Conservation (phyloP, 1,139 yeast genomes). For the Zygotorulaspora mrakii region DNA sequence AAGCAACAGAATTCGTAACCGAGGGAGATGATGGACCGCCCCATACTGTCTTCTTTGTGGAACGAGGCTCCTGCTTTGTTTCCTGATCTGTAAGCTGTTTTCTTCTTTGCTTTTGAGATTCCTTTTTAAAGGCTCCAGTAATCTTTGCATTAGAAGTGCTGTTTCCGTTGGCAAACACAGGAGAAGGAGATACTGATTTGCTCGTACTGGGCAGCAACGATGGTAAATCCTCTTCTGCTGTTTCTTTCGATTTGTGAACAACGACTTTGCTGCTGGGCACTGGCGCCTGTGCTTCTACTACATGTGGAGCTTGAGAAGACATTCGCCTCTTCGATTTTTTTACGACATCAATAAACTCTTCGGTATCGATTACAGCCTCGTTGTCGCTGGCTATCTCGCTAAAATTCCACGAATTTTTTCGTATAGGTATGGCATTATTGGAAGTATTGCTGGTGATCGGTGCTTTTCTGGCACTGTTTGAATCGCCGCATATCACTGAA, state of each 20-base stretch:
- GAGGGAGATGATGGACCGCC: constrained; percentile 7
- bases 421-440: too few species aligned
- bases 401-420: constrained; percentile 5
- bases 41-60: constrained; percentile 19
- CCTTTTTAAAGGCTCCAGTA: constrained; percentile 24
- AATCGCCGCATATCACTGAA: constrained; percentile 4
- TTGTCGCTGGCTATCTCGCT: constrained; percentile 7
- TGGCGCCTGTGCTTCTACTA: neutral
- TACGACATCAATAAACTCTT: constrained; percentile 23
- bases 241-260: constrained; percentile 9
- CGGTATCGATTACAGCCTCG: constrained; percentile 17
- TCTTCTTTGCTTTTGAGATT: constrained; percentile 30
- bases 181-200: neutral
- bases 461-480: constrained; percentile 1
- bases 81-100: constrained; percentile 10
- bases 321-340: constrained; percentile 16
- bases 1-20: constrained; percentile 1
- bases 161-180: constrained; percentile 1
- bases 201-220: constrained; percentile 15
- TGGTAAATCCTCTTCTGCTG: constrained; percentile 14
- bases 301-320: constrained; percentile 5
- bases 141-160: constrained; percentile 12
- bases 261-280: constrained; percentile 12
- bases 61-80: constrained; percentile 28
- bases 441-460: too few species aligned